Percentiles rank a stretch among this genome's conserved stretches.
These are phyloP conservation scores for Henckelia pumila DNA, from an alignment of 257 asterid species.

Conservation along the genomic window DNA sequence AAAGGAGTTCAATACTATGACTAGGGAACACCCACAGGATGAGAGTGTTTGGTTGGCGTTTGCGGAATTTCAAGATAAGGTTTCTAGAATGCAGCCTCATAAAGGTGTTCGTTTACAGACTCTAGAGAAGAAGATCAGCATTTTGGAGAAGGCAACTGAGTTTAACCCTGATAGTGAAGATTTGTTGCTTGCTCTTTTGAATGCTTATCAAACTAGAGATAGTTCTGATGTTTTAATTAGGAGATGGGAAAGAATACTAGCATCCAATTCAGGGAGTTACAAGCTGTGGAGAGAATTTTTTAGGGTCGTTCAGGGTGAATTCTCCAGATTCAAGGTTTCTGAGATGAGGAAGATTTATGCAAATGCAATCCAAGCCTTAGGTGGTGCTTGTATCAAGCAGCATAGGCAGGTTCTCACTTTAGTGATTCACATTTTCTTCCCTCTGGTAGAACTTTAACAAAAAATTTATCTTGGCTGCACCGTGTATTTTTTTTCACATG, in stretches of 20 bases:
- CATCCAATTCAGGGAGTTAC: constrained; percentile 74
- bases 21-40: constrained; percentile 87
- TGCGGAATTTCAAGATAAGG: constrained; percentile 90
- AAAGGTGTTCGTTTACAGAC: constrained; percentile 93
- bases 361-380: constrained; percentile 83
- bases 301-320: constrained; percentile 74
- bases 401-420: constrained; percentile 97
- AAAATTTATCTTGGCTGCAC: background rate
- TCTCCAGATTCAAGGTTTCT: constrained; percentile 92
- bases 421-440: constrained; percentile 26
- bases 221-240: constrained; percentile 61
- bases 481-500: background rate
- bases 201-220: constrained; percentile 79
- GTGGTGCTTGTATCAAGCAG: constrained; percentile 84
- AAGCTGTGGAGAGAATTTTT: constrained; percentile 90
- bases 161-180: constrained; percentile 89
- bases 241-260: constrained; percentile 87
- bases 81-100: constrained; percentile 79
- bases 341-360: constrained; percentile 90
- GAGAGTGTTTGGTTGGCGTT: constrained; percentile 75
- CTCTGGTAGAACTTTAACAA: constrained; percentile 12
- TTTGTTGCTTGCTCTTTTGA: constrained; percentile 77
- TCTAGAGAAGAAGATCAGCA: constrained; percentile 91
- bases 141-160: constrained; percentile 92
- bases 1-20: constrained; percentile 76